phyloP scores from a whole-genome alignment of 768 basidiomycete genomes.

The Ephemerocybe angulata region DNA sequence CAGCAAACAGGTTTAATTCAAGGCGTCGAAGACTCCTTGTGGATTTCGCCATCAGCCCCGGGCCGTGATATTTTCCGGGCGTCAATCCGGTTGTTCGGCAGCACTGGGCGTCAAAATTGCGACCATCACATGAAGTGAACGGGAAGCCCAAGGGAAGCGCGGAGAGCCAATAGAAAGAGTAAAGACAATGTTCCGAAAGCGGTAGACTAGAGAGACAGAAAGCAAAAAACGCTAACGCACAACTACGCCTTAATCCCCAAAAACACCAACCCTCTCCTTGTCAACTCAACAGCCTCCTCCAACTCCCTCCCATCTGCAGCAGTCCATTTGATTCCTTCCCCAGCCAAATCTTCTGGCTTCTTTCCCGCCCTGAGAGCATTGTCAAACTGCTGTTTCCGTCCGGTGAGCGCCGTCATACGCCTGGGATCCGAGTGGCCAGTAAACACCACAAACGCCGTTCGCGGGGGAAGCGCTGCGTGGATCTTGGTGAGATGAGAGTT shows the following conservation, averaged over 20 bases:
- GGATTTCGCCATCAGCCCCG: too few relatives aligned
- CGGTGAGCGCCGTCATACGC: constrained; percentile 68
- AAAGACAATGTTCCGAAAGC: too few relatives aligned
- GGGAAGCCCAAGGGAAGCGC: too few relatives aligned
- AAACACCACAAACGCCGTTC: constrained; percentile 81
- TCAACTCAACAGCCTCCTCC: constrained; percentile 74
- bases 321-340: constrained; percentile 59
- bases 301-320: constrained; percentile 71
- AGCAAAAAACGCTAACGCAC: too few relatives aligned
- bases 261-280: constrained; percentile 82
- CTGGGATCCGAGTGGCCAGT: constrained; percentile 90
- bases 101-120: too few relatives aligned
- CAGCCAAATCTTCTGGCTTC: constrained; percentile 51
- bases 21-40: too few relatives aligned
- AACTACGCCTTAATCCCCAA: constrained; percentile 55
- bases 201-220: too few relatives aligned
- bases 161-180: too few relatives aligned
- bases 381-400: constrained; percentile 72
- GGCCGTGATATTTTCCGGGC: too few relatives aligned
- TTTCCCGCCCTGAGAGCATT: constrained; percentile 52
- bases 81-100: too few relatives aligned
- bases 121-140: too few relatives aligned
- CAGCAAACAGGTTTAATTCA: too few relatives aligned
- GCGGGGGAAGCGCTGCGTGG: constrained; percentile 66
- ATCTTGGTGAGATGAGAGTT: constrained; percentile 59